Evolutionary conservation across 140 eudicot species (phyloP), one percentile per base, ranked within the genome.

Genomic region (Ambrosia hybrid): DNA sequence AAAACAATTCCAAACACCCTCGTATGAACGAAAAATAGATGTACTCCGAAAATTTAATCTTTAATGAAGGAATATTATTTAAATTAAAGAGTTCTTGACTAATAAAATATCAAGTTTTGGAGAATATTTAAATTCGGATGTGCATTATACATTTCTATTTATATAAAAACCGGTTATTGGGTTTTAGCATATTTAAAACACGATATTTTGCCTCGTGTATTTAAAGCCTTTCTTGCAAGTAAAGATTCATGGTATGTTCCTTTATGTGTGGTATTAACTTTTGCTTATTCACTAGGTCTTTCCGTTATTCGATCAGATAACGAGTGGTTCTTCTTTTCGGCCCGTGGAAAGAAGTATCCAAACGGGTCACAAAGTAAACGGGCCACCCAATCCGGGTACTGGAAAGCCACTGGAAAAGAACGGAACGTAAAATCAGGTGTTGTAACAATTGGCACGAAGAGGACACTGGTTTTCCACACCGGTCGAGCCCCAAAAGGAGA

Each of bases 331-430:
- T 93, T 93, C 84, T 93, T 93, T 66, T 87, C 91, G 70, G 79
- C 98, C 73, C 91, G 96, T 13, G 97, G 98, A 60, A 87, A 79
- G 67, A 93, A 93, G 86, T 93, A 93, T 26, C 97, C 96, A 43
- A 87, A 88, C 34, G 98, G 98, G 9, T 89, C 92, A 45, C 98
- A 93, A 58, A 93, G 93, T 71, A 93, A 78, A 77, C 80, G 98
- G 80, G 96, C 95, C 1, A 92, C 98, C 0, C 86, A 80, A 59
- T 81, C 79, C 55, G 98, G 96, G 11, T 89, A 87, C 17, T 92
- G 97, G 97, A 91, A 91, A 78, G 97, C 96, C 74, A 91, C 97
- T 1, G 97, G 97, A 14, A 91, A 91, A 72, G 94, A 88, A 80
- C 87, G 97, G 14, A 80, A 70, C 33, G 94, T 91, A 11, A 91